These are phyloP conservation scores for Choanephora cucurbitarum DNA, from an alignment of 371 early-diverging fungal species.

Conservation along the genomic window DNA sequence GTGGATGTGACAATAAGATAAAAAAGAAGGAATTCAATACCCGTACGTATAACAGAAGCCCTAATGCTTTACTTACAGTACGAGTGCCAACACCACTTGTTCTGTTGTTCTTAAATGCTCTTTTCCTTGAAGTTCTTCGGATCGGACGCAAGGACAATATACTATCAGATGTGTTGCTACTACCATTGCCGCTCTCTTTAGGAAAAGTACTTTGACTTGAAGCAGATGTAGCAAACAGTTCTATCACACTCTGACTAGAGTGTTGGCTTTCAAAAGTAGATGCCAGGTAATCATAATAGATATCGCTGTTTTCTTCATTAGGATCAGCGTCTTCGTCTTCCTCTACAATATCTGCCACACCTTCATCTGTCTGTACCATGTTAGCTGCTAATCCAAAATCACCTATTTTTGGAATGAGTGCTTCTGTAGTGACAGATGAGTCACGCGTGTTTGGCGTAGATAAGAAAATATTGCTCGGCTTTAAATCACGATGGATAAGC, in stretches of 20 bases:
- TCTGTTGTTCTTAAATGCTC: constrained; percentile 5
- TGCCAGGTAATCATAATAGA: background rate
- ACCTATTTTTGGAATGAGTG: constrained; percentile 76
- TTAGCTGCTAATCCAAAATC: constrained; percentile 86
- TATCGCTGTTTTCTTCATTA: background rate
- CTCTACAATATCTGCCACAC: constrained; percentile 3
- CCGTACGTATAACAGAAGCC: background rate
- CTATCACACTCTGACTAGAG: background rate
- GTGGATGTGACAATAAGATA: background rate
- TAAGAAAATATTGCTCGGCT: constrained; percentile 81
- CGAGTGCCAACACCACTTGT: constrained; percentile 76
- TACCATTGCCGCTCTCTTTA: background rate
- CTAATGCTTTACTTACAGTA: constrained; percentile 48
- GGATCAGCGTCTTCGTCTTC: background rate
- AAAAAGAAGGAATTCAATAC: background rate
- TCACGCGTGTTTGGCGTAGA: constrained; percentile 12
- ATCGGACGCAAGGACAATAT: constrained; percentile 1
- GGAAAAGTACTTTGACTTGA: background rate
- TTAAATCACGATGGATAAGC: constrained; percentile 79
- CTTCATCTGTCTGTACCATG: constrained; percentile 22
- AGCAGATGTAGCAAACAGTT: constrained; percentile 5
- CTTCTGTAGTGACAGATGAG: constrained; percentile 25
- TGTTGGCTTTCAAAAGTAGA: constrained; percentile 8
- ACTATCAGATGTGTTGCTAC: constrained; percentile 10
- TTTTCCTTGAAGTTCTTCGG: constrained; percentile 3